These are phyloP conservation scores for Blastocystis sp. DNA, from an alignment of 352 stramenopile genomes.

Conservation along the genomic window DNA sequence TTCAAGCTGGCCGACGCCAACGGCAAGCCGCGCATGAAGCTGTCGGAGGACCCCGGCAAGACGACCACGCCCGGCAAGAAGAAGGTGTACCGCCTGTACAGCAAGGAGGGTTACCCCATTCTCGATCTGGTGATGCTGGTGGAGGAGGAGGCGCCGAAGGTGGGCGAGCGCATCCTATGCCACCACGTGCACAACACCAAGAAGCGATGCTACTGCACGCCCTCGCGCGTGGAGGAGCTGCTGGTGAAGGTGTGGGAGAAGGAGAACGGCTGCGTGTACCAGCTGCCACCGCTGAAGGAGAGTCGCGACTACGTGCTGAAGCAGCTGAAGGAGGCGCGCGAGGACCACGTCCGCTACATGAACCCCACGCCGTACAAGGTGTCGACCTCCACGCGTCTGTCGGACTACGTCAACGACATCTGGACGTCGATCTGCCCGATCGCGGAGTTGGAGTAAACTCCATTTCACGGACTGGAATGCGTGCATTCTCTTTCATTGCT, in stretches of 20 bases:
- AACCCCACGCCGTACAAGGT: constrained; percentile 89
- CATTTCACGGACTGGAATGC: constrained; percentile 28
- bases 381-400: constrained; percentile 79
- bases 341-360: constrained; percentile 88
- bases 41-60: constrained; percentile 93
- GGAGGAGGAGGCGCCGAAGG: constrained; percentile 79
- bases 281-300: constrained; percentile 78
- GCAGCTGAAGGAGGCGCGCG: constrained; percentile 86
- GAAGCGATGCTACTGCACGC: constrained; percentile 88
- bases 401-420: constrained; percentile 90
- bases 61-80: constrained; percentile 81
- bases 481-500: constrained; percentile 50
- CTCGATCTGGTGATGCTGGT: constrained; percentile 85
- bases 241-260: constrained; percentile 86
- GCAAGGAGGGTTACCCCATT: constrained; percentile 81
- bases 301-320: constrained; percentile 82
- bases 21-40: constrained; percentile 90
- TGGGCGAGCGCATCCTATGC: constrained; percentile 85
- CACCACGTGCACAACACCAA: constrained; percentile 91
- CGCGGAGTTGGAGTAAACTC: constrained; percentile 77
- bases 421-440: constrained; percentile 78
- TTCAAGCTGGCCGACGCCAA: constrained; percentile 99
- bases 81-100: constrained; percentile 83
- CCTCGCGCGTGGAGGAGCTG: constrained; percentile 83
- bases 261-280: constrained; percentile 75